Percentiles rank a stretch among this genome's conserved stretches.
phyloP scores from a whole-genome alignment of 148 eudicot species.

The Camellia sinensis region DNA sequence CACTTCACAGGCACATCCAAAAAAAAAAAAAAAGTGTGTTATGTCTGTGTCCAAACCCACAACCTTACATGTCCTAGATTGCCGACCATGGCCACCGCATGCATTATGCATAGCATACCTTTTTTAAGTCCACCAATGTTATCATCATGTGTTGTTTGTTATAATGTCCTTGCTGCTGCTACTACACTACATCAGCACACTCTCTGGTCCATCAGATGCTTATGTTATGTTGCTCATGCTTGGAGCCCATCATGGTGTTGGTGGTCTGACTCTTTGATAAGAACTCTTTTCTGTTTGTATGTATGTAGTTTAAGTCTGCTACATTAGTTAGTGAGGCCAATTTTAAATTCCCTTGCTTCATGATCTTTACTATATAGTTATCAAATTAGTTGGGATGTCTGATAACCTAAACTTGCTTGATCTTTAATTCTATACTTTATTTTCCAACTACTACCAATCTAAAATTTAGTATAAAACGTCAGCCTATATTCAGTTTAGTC shows the following conservation, averaged over 20 bases:
- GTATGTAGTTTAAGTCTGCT: not conserved
- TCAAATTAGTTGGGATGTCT: not conserved
- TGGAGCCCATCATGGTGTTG: conserved; percentile 12
- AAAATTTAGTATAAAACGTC: no score
- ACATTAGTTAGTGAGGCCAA: not conserved
- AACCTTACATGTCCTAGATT: conserved; percentile 12
- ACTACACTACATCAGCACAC: no score
- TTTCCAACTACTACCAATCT: no score
- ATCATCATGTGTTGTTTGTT: not conserved
- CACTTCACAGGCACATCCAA: not conserved
- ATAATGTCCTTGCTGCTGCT: not conserved
- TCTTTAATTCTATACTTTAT: not conserved
- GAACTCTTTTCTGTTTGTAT: not conserved
- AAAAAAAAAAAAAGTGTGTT: not conserved
- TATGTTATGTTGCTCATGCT: not conserved
- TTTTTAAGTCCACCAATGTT: not conserved
- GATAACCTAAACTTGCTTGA: not conserved
- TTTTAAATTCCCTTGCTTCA: not conserved
- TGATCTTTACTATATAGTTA: not conserved
- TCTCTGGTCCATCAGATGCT: no score
- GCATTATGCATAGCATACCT: not conserved
- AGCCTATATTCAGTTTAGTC: no score
- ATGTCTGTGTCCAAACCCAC: conserved; percentile 9
- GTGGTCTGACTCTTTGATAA: not conserved
- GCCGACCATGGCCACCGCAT: not conserved